Conservation (phyloP, 2,329 filamentous ascomycete genomes). For the Lecanosticta acicola region DNA sequence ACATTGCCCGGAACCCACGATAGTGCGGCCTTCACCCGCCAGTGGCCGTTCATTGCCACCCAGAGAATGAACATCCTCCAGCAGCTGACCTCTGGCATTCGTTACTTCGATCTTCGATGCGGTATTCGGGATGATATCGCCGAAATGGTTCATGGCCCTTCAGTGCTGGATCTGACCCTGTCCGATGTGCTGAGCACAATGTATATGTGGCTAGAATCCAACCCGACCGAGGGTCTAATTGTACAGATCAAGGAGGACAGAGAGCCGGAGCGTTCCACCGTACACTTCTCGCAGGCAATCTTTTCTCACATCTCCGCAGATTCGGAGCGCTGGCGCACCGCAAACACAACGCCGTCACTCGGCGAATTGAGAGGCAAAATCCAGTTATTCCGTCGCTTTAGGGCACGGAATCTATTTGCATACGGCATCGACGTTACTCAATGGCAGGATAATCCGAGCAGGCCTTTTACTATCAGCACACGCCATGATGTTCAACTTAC, state of each 20-base stretch:
- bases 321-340: constrained; percentile 31
- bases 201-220: constrained; percentile 27
- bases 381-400: constrained; percentile 34
- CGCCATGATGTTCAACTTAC: constrained; percentile 35
- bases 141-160: constrained; percentile 34
- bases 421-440: constrained; percentile 32
- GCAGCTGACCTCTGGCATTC: constrained; percentile 32
- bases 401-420: constrained; percentile 15
- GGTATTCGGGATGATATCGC: constrained; percentile 28
- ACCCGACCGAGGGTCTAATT: constrained; percentile 30
- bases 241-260: constrained; percentile 35
- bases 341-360: constrained; percentile 30
- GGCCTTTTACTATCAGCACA: constrained; percentile 36
- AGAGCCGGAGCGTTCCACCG: constrained; percentile 26
- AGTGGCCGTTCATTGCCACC: constrained; percentile 32
- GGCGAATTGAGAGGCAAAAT: constrained; percentile 33
- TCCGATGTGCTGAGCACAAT: constrained; percentile 26
- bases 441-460: constrained; percentile 33
- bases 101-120: constrained; percentile 35
- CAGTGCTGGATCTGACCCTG: constrained; percentile 29
- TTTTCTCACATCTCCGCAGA: constrained; percentile 19
- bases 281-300: constrained; percentile 38
- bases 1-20: constrained; percentile 36
- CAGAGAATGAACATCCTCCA: constrained; percentile 27
- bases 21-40: constrained; percentile 32